Base-by-base conservation (phyloP, 306 rosid species). In the Cicer bijugum region DNA sequence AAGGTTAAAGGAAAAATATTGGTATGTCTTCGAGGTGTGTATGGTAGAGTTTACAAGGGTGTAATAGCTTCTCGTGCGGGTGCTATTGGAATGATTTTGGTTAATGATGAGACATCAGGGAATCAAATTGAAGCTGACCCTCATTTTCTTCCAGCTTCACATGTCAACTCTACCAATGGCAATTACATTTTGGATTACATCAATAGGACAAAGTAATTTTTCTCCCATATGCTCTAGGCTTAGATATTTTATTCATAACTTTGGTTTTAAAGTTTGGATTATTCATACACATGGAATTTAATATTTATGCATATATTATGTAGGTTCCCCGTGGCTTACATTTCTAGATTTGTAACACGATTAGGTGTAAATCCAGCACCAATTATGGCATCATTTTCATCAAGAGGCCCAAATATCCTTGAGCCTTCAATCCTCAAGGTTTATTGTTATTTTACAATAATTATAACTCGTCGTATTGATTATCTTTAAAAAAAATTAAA, bases 21-120 rank as follows among this genome's bases (percentile, higher is more conserved):
- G 82, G 78, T 88, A 1, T 92, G 93, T 50, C 44, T 84, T 47
- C 65, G 88, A 4, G 96, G 91, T 1, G 37, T 4, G 0, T 55
- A 0, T 64, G 65, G 0, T 44, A 84, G 86, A 82, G 0, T 6
- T 4, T 58, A 51, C 0, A 86, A 89, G 80, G 88, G 93, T 11
- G 12, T 6, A 6, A 4, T 42, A 28, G 90, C 80, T 10, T 15
- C 48, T 67, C 35, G 6, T 8, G 88, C 70, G 7, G 96, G 97
- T 0, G 96, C 88, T 7, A 77, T 78, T 6, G 97, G 96, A 46
- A 86, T 92, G 96, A 78, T 92, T 70, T 76, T 92, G 75, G 82
- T 23, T 44, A 89, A 89, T 23, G 58, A 51, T 12, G 1, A 7
- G 9, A 0, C 0, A 0, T 5, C 16, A 8, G 80, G 59, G 20